Conservation (phyloP, 495 filamentous ascomycete genomes). For the Gamarada debralockiae region DNA sequence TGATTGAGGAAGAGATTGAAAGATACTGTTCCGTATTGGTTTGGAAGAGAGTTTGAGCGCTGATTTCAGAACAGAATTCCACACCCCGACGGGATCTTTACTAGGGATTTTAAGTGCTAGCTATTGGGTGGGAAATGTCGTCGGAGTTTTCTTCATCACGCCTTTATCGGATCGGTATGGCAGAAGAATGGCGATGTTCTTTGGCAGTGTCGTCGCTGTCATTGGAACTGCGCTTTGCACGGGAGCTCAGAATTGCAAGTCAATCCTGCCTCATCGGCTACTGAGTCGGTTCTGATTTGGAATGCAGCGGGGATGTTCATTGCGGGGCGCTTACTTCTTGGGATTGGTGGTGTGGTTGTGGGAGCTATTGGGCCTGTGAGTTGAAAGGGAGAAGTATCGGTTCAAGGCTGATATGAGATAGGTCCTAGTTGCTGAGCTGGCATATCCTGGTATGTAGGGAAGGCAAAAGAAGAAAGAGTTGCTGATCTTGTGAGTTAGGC, state of each 20-base stretch:
- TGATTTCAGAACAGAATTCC: neutral
- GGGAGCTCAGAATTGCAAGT: slow-evolving; percentile 3
- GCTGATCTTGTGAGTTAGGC: neutral
- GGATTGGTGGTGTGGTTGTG: slow-evolving; percentile 18
- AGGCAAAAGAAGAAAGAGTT: neutral
- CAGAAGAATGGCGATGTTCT: slow-evolving; percentile 43
- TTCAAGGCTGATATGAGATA: neutral
- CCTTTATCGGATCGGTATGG: slow-evolving; percentile 29
- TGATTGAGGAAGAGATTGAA: too few relatives aligned
- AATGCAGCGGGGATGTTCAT: slow-evolving; percentile 24
- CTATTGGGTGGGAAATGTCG: slow-evolving; percentile 9
- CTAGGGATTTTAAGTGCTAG: slow-evolving; percentile 1
- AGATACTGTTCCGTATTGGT: too few relatives aligned
- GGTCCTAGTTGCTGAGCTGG: slow-evolving; percentile 29
- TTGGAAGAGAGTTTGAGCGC: neutral
- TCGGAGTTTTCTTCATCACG: slow-evolving; percentile 7
- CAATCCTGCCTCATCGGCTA: too few relatives aligned
- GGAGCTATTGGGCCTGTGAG: slow-evolving; percentile 25
- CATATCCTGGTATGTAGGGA: slow-evolving; percentile 23
- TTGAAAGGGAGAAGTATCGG: neutral
- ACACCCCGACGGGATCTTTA: slow-evolving; percentile 1
- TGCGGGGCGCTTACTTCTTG: slow-evolving; percentile 11
- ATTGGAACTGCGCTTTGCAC: slow-evolving; percentile 42
- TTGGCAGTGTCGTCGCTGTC: slow-evolving; percentile 44
- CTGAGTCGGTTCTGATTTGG: slow-evolving; percentile 1